Evolutionary conservation across 2,329 filamentous ascomycete genomes (phyloP).

Genomic region (Colletotrichum sp.): DNA sequence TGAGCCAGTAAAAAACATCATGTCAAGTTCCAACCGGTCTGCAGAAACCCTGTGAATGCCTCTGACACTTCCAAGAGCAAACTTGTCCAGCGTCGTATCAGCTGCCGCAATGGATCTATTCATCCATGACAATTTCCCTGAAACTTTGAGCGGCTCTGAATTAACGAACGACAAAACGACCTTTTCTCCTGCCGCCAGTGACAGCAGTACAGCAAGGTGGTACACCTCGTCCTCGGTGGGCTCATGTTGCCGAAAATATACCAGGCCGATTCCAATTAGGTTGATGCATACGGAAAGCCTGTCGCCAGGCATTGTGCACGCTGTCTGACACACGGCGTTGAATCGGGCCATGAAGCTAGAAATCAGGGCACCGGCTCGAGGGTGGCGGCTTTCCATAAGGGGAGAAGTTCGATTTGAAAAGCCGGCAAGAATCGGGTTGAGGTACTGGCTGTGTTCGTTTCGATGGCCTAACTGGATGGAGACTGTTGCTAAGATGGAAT

Average conservation of each 20-base stretch:
- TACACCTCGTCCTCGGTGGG: not conserved
- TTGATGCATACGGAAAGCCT: slow-evolving; percentile 2
- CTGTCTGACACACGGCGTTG: not conserved
- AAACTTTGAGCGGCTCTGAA: not conserved
- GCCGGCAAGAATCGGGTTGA: not conserved
- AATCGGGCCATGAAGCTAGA: slow-evolving; percentile 7
- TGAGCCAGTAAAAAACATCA: not conserved
- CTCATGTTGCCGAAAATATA: not conserved
- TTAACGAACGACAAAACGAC: not conserved
- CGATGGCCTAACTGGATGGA: not conserved
- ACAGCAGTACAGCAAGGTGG: not conserved
- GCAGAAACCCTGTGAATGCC: not conserved
- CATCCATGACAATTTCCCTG: not conserved
- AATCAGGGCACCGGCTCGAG: not conserved
- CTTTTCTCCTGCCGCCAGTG: not conserved
- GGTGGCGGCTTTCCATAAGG: not conserved
- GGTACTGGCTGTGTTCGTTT: not conserved
- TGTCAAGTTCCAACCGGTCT: not conserved
- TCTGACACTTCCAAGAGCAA: not conserved
- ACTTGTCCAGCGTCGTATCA: not conserved
- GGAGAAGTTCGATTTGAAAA: slow-evolving; percentile 4
- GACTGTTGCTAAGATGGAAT: not conserved
- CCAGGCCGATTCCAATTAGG: not conserved
- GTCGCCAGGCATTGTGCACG: not conserved
- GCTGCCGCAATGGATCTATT: not conserved